Percentiles rank a stretch among this genome's conserved stretches.
phyloP scores from a whole-genome alignment of 805 yeast genomes.

The Komagataella kurtzmanii region DNA sequence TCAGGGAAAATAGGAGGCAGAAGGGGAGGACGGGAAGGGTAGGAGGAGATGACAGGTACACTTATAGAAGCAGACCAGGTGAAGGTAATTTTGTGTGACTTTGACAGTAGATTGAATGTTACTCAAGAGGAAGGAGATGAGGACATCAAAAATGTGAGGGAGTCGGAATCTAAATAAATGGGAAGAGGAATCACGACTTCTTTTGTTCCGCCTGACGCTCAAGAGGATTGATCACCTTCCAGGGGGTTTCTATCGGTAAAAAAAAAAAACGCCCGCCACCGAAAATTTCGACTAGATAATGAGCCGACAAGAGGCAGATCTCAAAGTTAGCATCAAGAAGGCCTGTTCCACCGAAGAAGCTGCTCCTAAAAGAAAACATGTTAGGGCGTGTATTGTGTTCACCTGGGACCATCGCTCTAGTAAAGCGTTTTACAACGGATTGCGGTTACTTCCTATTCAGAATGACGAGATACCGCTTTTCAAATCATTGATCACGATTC shows the following conservation, averaged over 20 bases:
- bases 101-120: no score
- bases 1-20: background rate
- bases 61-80: no score
- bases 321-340: slow-evolving; percentile 48
- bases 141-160: background rate
- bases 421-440: slow-evolving; percentile 70
- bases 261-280: background rate
- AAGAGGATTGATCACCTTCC: background rate
- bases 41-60: background rate
- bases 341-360: slow-evolving; percentile 79
- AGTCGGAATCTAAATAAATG: background rate
- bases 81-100: no score
- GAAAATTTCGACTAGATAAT: slow-evolving; percentile 7
- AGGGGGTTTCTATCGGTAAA: no score
- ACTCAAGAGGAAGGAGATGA: background rate
- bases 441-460: slow-evolving; percentile 69
- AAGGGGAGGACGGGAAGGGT: background rate
- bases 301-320: slow-evolving; percentile 19
- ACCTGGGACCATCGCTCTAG: slow-evolving; percentile 93
- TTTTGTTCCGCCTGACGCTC: background rate
- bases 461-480: slow-evolving; percentile 75
- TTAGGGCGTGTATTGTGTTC: slow-evolving; percentile 86
- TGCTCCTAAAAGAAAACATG: slow-evolving; percentile 94
- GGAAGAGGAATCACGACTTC: background rate
- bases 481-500: slow-evolving; percentile 75